phyloP scores from a whole-genome alignment of 352 stramenopile genomes.

The Phytophthora litchii region DNA sequence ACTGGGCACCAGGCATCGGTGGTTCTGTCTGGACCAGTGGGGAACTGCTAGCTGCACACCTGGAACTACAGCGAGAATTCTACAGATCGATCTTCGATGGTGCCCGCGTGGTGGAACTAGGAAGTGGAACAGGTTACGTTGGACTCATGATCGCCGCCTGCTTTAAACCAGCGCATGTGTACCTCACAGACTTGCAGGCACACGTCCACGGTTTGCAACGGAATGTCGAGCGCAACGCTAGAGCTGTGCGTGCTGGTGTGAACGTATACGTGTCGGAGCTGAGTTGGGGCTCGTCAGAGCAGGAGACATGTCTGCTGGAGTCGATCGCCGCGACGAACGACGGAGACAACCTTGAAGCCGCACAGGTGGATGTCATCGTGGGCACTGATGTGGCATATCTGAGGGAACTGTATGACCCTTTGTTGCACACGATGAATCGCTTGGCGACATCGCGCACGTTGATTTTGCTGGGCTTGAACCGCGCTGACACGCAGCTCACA shows the following conservation, averaged over 20 bases:
- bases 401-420: conserved; percentile 72
- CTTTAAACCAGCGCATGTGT: conserved; percentile 62
- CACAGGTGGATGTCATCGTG: conserved; percentile 72
- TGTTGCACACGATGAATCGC: conserved; percentile 63
- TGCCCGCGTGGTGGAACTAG: conserved; percentile 74
- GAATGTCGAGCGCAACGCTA: conserved; percentile 63
- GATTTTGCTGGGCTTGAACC: conserved; percentile 78
- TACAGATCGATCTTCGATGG: conserved; percentile 64
- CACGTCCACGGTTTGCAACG: conserved; percentile 64
- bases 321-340: conserved; percentile 28
- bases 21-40: conserved; percentile 86
- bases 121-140: conserved; percentile 80
- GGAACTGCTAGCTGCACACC: conserved; percentile 66
- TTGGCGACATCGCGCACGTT: conserved; percentile 53
- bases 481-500: conserved; percentile 58
- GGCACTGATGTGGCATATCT: conserved; percentile 85
- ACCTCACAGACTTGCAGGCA: conserved; percentile 68
- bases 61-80: conserved; percentile 53
- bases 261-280: conserved; percentile 64
- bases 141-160: conserved; percentile 67
- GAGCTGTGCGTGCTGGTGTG: conserved; percentile 33
- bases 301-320: conserved; percentile 55
- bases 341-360: conserved; percentile 10
- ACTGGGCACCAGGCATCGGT: conserved; percentile 84
- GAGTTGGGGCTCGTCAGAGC: conserved; percentile 50